Evolutionary conservation across 345 rosid genomes (phyloP).

Genomic region (Passiflora organensis): DNA sequence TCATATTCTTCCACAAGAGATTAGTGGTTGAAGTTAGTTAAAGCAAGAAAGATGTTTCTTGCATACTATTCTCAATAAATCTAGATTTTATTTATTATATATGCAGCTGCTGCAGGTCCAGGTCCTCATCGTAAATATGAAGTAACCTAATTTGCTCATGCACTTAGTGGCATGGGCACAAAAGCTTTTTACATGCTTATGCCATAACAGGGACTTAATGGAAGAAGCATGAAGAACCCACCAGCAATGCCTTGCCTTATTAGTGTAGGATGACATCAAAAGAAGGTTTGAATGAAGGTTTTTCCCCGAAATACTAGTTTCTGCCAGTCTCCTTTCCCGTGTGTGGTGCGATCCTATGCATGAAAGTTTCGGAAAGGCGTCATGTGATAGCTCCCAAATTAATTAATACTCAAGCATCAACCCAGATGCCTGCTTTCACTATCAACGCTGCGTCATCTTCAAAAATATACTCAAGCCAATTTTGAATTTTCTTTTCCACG

Average conservation of each 20-base stretch:
- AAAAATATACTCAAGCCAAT: too few species aligned
- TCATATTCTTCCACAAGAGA: too few species aligned
- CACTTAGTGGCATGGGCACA: too few species aligned
- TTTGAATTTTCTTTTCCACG: too few species aligned
- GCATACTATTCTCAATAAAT: not conserved
- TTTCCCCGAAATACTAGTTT: too few species aligned
- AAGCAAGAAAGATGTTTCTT: conserved; percentile 24
- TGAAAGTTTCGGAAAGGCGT: not conserved
- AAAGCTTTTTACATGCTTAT: too few species aligned
- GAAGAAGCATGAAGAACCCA: not conserved
- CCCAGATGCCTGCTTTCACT: too few species aligned
- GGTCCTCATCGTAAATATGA: not conserved
- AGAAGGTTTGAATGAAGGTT: not conserved
- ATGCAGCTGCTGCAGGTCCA: too few species aligned
- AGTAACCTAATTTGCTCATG: not conserved
- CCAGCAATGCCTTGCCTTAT: not conserved
- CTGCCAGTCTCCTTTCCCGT: too few species aligned
- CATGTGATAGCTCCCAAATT: not conserved
- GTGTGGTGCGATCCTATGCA: conserved; percentile 12
- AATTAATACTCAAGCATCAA: too few species aligned
- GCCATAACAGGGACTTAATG: too few species aligned
- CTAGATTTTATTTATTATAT: not conserved
- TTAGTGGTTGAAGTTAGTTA: conserved; percentile 60
- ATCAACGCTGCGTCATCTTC: too few species aligned
- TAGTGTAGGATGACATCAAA: conserved; percentile 6